Percentiles rank a stretch among this genome's conserved stretches.
Evolutionary conservation across 2,329 filamentous ascomycete species (phyloP).

Genomic region (Claviceps sp.): DNA sequence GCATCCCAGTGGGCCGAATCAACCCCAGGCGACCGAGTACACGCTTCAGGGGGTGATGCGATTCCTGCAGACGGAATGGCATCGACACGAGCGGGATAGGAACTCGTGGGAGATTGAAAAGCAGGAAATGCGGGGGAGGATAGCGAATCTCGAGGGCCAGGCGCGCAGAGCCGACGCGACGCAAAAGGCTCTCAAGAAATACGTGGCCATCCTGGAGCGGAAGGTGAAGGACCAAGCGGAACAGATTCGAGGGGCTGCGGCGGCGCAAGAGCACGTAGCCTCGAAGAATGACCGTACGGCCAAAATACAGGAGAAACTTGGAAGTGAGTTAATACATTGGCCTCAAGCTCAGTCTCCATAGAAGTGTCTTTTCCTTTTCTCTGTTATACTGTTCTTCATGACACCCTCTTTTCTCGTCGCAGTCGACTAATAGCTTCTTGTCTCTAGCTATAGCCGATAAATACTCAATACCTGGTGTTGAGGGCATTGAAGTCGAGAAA

Average conservation of each 20-base stretch:
- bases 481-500: slow-evolving; percentile 33
- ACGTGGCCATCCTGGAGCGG: slow-evolving; percentile 77
- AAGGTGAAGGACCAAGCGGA: slow-evolving; percentile 73
- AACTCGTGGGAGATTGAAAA: slow-evolving; percentile 99
- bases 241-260: slow-evolving; percentile 42
- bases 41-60: slow-evolving; percentile 80
- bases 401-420: background rate
- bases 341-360: background rate
- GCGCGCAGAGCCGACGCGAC: slow-evolving; percentile 74
- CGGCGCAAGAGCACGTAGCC: slow-evolving; percentile 26
- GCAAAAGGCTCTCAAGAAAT: slow-evolving; percentile 80
- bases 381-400: too few relatives aligned
- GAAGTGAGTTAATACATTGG: slow-evolving; percentile 26
- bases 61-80: slow-evolving; percentile 98
- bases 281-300: slow-evolving; percentile 38
- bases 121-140: slow-evolving; percentile 97
- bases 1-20: slow-evolving; percentile 32
- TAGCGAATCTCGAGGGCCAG: slow-evolving; percentile 87
- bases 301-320: slow-evolving; percentile 43
- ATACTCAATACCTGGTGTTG: slow-evolving; percentile 28
- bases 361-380: too few relatives aligned
- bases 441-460: slow-evolving; percentile 30
- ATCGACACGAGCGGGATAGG: slow-evolving; percentile 90
- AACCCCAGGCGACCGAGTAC: slow-evolving; percentile 48
- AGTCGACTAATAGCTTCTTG: background rate